Base-by-base conservation (phyloP, 345 rosid genomes). In the Rhodomyrtus tomentosa region DNA sequence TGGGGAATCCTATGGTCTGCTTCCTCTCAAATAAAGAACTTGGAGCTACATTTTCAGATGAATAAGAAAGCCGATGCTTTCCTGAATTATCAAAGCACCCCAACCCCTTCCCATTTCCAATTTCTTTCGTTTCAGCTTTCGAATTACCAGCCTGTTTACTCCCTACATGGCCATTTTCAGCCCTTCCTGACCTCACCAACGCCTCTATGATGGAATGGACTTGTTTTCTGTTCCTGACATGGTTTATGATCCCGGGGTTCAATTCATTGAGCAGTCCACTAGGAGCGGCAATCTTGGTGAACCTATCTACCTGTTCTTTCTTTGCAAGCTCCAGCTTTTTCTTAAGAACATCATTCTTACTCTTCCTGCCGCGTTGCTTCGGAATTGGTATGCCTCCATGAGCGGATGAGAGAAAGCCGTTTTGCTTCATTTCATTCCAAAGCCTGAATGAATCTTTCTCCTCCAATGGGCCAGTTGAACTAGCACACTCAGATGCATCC, bases 211-310 rank as follows among this genome's bases (percentile, higher is more conserved):
- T 93, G 40, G 99, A 94, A 88, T 92, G 98, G 58, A 97, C 99
- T 85, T 97, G 99, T 86, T 91, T 92, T 88, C 88, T 96, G 82
- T 92, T 96, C 86, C 99, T 92, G 52, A 97, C 95, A 85, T 94
- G 97, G 90, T 93, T 95, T 86, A 97, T 94, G 83, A 97, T 97
- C 68, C 99, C 98, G 1, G 98, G 99, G 86, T 95, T 97, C 90
- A 97, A 82, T 74, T 91, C 96, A 73, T 94, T 95, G 83, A 97
- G 92, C 87, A 95, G 90, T 55, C 98, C 99, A 86, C 98, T 97
- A 4, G 99, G 99, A 38, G 98, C 95, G 24, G 99, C 93, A 84
- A 95, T 89, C 89, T 93, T 94, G 11, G 99, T 84, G 72, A 97
- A 93, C 89, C 94, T 92, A 88, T 95, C 98, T 50, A 90, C 93